A percentile compares a stretch with the other conserved stretches of the same genome.
Evolutionary conservation across 2,329 filamentous ascomycete species (phyloP).

Genomic region (Stenocarpella maydis): DNA sequence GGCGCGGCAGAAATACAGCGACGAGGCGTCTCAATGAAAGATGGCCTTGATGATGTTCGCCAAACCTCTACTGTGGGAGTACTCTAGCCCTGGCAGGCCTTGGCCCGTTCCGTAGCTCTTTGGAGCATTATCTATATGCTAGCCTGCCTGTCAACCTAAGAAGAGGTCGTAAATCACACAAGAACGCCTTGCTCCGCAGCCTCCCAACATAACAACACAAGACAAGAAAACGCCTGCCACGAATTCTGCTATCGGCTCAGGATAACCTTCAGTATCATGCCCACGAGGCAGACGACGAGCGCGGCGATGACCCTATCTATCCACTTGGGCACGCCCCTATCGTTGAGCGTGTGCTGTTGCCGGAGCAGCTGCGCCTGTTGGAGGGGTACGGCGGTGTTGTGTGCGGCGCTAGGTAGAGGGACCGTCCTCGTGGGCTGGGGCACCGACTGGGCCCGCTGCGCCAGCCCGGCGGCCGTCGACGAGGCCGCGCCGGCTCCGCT

Average conservation of each 20-base stretch:
- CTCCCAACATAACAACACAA: neutral
- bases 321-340: slow-evolving; percentile 72
- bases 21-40: too few species aligned
- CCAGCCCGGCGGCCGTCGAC: slow-evolving; percentile 31
- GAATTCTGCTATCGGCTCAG: slow-evolving; percentile 22
- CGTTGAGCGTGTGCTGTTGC: slow-evolving; percentile 32
- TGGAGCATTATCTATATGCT: neutral
- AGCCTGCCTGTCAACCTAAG: slow-evolving; percentile 4
- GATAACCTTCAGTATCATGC: slow-evolving; percentile 71
- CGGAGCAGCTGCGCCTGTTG: slow-evolving; percentile 32
- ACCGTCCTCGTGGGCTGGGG: slow-evolving; percentile 48
- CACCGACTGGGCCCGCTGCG: slow-evolving; percentile 41
- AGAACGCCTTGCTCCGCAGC: slow-evolving; percentile 13
- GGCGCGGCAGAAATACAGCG: too few species aligned
- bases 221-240: neutral
- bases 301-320: slow-evolving; percentile 83
- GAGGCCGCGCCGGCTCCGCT: slow-evolving; percentile 18
- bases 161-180: neutral
- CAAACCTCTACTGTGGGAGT: neutral
- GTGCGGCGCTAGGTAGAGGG: slow-evolving; percentile 39
- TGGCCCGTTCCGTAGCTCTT: neutral
- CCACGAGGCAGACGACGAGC: slow-evolving; percentile 72
- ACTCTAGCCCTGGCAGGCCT: neutral
- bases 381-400: slow-evolving; percentile 24
- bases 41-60: neutral